Conservation (phyloP, 2,329 filamentous ascomycete genomes). For the Colletotrichum siamense region DNA sequence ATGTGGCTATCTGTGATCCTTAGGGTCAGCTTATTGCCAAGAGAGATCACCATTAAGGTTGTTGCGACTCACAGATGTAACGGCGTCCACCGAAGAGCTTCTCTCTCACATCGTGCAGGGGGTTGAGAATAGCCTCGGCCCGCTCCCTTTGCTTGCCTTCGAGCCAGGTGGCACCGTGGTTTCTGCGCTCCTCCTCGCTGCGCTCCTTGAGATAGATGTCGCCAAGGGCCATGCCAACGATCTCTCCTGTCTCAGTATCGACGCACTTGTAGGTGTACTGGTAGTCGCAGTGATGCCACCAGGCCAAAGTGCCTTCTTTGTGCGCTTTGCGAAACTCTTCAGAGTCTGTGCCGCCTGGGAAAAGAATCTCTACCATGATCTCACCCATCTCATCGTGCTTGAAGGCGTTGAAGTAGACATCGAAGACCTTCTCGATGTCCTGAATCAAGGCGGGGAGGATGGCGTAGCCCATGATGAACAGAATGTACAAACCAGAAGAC, state of each 20-base stretch:
- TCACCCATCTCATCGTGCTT: constrained; percentile 40
- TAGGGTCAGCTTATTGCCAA: background rate
- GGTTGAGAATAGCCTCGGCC: constrained; percentile 46
- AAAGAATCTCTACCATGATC: constrained; percentile 47
- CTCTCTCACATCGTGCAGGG: constrained; percentile 46
- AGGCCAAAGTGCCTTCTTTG: constrained; percentile 42
- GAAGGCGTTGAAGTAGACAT: constrained; percentile 53
- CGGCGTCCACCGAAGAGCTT: constrained; percentile 42
- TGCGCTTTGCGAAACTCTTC: constrained; percentile 48
- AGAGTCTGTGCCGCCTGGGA: constrained; percentile 37
- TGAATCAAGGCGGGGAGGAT: constrained; percentile 51
- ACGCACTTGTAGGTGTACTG: constrained; percentile 55
- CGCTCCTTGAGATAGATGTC: constrained; percentile 45
- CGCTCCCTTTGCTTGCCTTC: constrained; percentile 46
- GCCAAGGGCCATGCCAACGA: constrained; percentile 52
- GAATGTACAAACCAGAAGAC: background rate
- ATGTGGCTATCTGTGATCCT: constrained; percentile 41
- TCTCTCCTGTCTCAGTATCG: constrained; percentile 45
- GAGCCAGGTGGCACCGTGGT: constrained; percentile 50
- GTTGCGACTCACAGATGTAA: constrained; percentile 44
- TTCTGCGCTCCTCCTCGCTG: constrained; percentile 45
- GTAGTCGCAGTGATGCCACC: constrained; percentile 40
- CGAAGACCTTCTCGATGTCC: constrained; percentile 51
- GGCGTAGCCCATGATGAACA: constrained; percentile 39
- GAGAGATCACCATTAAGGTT: background rate